A percentile compares a stretch with the other conserved stretches of the same genome.
phyloP scores from a whole-genome alignment of 2,329 filamentous ascomycete species.

The Monilinia fructicola region DNA sequence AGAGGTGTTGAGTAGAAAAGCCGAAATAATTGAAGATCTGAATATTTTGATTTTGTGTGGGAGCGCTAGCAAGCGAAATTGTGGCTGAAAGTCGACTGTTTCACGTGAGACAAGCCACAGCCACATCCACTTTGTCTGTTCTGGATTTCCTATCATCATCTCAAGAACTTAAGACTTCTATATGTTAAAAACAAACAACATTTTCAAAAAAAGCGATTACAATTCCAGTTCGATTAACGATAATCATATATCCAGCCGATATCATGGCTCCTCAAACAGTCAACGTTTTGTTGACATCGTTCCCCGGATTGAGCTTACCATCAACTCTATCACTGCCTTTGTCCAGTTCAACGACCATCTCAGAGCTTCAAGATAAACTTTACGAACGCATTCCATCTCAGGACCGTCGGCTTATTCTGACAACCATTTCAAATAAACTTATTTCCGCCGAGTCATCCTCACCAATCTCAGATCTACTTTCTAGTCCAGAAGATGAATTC shows the following conservation, averaged over 20 bases:
- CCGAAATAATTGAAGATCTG: slow-evolving; percentile 15
- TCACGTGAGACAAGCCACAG: background rate
- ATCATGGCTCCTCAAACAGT: slow-evolving; percentile 59
- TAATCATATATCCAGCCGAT: background rate
- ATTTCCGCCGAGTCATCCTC: slow-evolving; percentile 55
- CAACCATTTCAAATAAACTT: slow-evolving; percentile 75
- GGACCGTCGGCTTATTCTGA: slow-evolving; percentile 68
- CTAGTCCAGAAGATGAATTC: slow-evolving; percentile 60
- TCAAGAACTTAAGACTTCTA: background rate
- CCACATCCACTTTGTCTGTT: background rate
- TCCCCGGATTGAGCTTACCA: slow-evolving; percentile 78
- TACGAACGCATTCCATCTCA: slow-evolving; percentile 59
- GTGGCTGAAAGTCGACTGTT: slow-evolving; percentile 15
- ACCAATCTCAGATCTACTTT: slow-evolving; percentile 63
- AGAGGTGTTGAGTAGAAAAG: slow-evolving; percentile 26
- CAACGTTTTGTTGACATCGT: slow-evolving; percentile 83
- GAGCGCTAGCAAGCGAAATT: slow-evolving; percentile 25
- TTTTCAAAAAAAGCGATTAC: background rate
- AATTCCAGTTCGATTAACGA: background rate
- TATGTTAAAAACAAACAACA: background rate
- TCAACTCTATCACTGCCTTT: slow-evolving; percentile 79
- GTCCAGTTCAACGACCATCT: slow-evolving; percentile 61
- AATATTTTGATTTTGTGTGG: slow-evolving; percentile 25
- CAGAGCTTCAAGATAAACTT: slow-evolving; percentile 64
- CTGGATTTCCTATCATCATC: slow-evolving; percentile 2